Percentiles rank a stretch among this genome's conserved stretches.
Evolutionary conservation across 2,329 filamentous ascomycete genomes (phyloP).

Genomic region (Alternaria novae-zelandiae): DNA sequence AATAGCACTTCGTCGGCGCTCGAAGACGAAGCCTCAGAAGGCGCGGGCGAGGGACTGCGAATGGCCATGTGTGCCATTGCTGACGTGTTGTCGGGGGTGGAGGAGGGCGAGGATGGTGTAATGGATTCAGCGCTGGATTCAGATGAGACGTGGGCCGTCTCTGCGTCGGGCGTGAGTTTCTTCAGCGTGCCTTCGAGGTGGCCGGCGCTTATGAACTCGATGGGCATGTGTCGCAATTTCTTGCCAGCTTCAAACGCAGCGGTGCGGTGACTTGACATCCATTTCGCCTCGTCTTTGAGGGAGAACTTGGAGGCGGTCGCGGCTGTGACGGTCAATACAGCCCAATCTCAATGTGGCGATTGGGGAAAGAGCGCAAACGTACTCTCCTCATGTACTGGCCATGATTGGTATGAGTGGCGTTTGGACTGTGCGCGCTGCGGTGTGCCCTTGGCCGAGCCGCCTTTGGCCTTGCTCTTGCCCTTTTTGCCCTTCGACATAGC

Average conservation of each 20-base stretch:
- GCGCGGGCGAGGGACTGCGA: constrained; percentile 46
- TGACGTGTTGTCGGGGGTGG: constrained; percentile 25
- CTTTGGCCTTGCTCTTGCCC: constrained; percentile 35
- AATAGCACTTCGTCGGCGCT: constrained; percentile 67
- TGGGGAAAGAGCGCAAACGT: constrained; percentile 20
- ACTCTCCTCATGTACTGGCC: constrained; percentile 23
- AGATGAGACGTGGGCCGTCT: constrained; percentile 5
- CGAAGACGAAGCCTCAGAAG: constrained; percentile 30
- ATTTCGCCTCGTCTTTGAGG: constrained; percentile 65
- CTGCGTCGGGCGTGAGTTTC: constrained; percentile 30
- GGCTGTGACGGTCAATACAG: constrained; percentile 27
- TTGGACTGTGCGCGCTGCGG: constrained; percentile 27
- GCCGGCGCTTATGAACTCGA: constrained; percentile 68
- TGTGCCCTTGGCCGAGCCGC: constrained; percentile 24
- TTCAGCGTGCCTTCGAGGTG: constrained; percentile 45
- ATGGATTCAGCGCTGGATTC: constrained; percentile 18
- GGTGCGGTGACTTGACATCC: constrained; percentile 59
- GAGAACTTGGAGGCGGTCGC: constrained; percentile 46
- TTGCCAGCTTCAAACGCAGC: constrained; percentile 54
- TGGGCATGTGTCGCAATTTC: constrained; percentile 61
- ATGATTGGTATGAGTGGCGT: constrained; percentile 17
- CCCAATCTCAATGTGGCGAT: background rate
- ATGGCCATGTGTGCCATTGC: constrained; percentile 42
- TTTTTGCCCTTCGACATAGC: constrained; percentile 38
- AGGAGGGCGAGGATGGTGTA: constrained; percentile 20